phyloP scores from a whole-genome alignment of 805 yeast species.

The Metschnikowia rubicola region DNA sequence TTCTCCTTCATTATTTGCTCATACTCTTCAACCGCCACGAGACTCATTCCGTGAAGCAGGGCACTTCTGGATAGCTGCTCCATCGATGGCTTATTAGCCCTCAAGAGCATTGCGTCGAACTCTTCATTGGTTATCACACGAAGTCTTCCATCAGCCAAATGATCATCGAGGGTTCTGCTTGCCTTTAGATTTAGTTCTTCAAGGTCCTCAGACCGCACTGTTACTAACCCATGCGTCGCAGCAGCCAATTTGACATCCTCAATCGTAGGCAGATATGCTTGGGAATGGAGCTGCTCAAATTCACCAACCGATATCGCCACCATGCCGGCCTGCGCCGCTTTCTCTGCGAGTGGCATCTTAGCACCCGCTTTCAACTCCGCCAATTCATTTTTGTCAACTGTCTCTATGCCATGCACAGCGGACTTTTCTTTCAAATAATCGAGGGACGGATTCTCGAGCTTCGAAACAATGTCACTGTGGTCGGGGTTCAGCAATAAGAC shows the following conservation, averaged over 20 bases:
- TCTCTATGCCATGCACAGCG: constrained; percentile 1
- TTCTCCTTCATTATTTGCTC: constrained; percentile 10
- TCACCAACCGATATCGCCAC: constrained; percentile 15
- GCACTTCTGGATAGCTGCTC: constrained; percentile 27
- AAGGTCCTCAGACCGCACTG: constrained; percentile 4
- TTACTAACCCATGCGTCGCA: constrained; percentile 3
- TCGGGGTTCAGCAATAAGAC: constrained; percentile 8
- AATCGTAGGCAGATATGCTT: constrained; percentile 10
- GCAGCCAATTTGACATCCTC: constrained; percentile 11
- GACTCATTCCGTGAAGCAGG: constrained; percentile 24
- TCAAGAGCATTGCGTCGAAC: constrained; percentile 19
- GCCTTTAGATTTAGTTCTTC: constrained; percentile 11
- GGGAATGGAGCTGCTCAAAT: constrained; percentile 9
- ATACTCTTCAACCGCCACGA: constrained; percentile 26
- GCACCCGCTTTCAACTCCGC: constrained; percentile 12
- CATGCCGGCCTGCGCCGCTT: constrained; percentile 18
- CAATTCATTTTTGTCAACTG: constrained; percentile 13
- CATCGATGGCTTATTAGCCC: constrained; percentile 24
- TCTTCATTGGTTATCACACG: constrained; percentile 17
- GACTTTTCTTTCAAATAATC: constrained; percentile 9
- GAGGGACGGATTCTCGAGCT: constrained; percentile 1
- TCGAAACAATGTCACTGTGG: not conserved
- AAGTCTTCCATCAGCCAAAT: constrained; percentile 9
- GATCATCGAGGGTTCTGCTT: constrained; percentile 13
- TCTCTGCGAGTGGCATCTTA: constrained; percentile 12